Evolutionary conservation across 2,329 filamentous ascomycete genomes (phyloP), one percentile per base, ranked within the genome.

Genomic region (Paraphoma sp.): DNA sequence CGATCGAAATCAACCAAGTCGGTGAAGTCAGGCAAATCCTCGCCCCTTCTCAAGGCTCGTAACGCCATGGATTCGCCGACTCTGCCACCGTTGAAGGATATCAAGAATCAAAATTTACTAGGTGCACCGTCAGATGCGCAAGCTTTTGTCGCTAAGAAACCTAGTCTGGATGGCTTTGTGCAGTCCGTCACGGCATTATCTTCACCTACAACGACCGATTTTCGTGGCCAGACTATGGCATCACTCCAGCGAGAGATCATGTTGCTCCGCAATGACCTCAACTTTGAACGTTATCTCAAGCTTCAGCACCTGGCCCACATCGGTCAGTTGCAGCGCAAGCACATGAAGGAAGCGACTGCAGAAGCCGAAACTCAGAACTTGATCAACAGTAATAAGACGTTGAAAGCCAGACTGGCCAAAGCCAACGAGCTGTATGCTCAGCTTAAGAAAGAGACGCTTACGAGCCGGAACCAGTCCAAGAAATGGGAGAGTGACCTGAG

Each of bases 361-460:
- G 91, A 94, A 71, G 91, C 91, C 0, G 91, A 95, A 70, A 92
- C 89, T 1, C 90, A 94, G 63, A 92, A 93, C 51, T 79, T 95
- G 3, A 86, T 94, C 61, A 89, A 92, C 65, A 87, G 85, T 16
- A 94, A 93, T 70, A 87, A 90, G 16, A 87, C 86, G 17, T 78
- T 94, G 30, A 91, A 89, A 72, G 86, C 86, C 52, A 88, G 90
- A 51, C 83, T 92, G 8, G 87, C 90, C 53, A 90, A 92, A 53
- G 87, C 89, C 1, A 91, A 90, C 67, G 87, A 88, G 64, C 80
- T 85, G 2, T 89, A 91, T 73, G 81, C 86, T 57, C 88, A 90
- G 68, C 83, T 89, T 48, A 89, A 87, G 67, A 89, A 87, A 61
- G 90, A 93, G 66, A 87, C 86, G 0, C 86, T 91, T 57, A 89